Conservation (phyloP, 495 filamentous ascomycete genomes). For the Sabuloglossum arenarium region DNA sequence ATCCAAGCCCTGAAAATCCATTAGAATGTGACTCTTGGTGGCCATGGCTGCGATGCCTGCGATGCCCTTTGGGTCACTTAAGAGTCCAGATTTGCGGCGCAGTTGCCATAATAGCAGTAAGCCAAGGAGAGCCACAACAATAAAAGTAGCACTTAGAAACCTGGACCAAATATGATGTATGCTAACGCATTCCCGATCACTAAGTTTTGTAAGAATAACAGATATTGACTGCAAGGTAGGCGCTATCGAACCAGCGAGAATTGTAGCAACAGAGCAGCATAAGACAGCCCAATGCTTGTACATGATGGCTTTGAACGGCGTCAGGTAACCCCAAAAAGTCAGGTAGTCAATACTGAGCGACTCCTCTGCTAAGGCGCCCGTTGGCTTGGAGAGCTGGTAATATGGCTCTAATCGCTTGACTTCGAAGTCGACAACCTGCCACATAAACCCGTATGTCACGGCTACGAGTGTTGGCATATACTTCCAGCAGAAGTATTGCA, state of each 20-base stretch:
- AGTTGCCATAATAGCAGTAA: conserved; percentile 31
- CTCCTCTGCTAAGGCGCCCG: conserved; percentile 40
- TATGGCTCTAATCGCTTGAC: conserved; percentile 54
- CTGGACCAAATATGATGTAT: conserved; percentile 39
- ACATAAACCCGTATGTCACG: conserved; percentile 51
- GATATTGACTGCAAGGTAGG: conserved; percentile 40
- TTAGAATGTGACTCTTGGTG: conserved; percentile 45
- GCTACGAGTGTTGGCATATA: conserved; percentile 48
- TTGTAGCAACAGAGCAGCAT: conserved; percentile 34
- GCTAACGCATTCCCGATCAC: conserved; percentile 22
- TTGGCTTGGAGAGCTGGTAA: conserved; percentile 45
- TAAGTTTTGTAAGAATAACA: conserved; percentile 22
- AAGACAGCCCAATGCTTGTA: conserved; percentile 45
- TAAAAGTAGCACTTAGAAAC: conserved; percentile 27
- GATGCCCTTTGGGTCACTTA: conserved; percentile 49
- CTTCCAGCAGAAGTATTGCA: conserved; percentile 45
- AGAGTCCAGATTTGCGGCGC: conserved; percentile 38
- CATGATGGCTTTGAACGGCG: conserved; percentile 36
- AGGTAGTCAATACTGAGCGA: conserved; percentile 56
- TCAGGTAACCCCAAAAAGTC: conserved; percentile 37
- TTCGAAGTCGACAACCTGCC: conserved; percentile 56
- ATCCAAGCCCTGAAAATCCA: conserved; percentile 54
- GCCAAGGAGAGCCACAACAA: conserved; percentile 33
- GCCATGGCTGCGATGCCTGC: conserved; percentile 58
- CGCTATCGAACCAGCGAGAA: conserved; percentile 40